Evolutionary conservation across 106 monocot genomes (phyloP).

Genomic region (Gastrodia elata): DNA sequence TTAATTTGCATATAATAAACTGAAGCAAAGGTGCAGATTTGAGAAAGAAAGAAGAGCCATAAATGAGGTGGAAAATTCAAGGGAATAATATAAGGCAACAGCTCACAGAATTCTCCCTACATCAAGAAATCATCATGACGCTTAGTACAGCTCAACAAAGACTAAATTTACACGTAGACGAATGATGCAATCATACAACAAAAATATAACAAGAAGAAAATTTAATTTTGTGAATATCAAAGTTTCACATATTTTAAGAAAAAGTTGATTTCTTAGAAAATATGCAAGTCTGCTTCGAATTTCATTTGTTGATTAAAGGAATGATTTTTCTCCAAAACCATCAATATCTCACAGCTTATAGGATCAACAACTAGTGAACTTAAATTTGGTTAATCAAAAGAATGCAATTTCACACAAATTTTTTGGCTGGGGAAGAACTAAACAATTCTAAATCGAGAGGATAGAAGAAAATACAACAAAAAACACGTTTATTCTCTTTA

Average conservation of each 20-base stretch:
- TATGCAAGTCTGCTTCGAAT: no score
- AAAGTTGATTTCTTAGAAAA: no score
- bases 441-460: neutral
- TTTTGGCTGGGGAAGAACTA: neutral
- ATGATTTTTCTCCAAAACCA: neutral
- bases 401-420: neutral
- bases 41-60: neutral
- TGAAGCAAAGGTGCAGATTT: neutral
- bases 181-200: no score
- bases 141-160: neutral
- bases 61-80: neutral
- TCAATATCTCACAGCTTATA: neutral
- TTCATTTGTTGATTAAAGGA: no score
- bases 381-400: neutral
- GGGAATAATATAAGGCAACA: neutral
- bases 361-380: neutral
- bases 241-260: no score
- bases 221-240: no score
- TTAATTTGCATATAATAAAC: neutral
- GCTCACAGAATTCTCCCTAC: neutral
- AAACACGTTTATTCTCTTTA: neutral
- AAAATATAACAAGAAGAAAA: no score
- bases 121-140: neutral
- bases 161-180: no score
- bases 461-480: neutral